Conservation (phyloP, 345 rosid genomes). For the Eutrema japonicum region DNA sequence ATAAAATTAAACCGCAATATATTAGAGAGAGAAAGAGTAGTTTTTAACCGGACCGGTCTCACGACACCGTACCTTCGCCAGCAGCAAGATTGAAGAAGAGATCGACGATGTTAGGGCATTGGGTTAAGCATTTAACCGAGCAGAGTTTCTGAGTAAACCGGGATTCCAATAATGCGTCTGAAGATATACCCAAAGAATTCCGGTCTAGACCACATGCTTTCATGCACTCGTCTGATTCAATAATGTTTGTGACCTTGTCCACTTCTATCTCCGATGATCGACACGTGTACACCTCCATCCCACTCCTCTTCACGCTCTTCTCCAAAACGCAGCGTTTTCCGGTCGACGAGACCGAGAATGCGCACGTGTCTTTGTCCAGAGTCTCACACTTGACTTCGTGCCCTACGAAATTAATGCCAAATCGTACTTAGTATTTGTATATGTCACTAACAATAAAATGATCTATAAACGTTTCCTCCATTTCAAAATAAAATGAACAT, state of each 20-base stretch:
- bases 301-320: conserved; percentile 63
- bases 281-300: conserved; percentile 62
- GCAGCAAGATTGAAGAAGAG: conserved; percentile 91
- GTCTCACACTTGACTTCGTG: conserved; percentile 67
- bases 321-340: conserved; percentile 88
- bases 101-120: conserved; percentile 79
- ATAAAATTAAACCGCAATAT: not conserved
- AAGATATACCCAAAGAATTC: conserved; percentile 76
- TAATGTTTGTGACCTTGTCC: conserved; percentile 57
- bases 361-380: conserved; percentile 59
- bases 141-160: conserved; percentile 66
- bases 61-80: conserved; percentile 67
- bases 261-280: conserved; percentile 72
- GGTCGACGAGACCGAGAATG: conserved; percentile 71
- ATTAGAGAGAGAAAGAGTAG: not conserved
- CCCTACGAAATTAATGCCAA: conserved; percentile 2
- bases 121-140: conserved; percentile 69
- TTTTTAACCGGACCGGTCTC: not conserved
- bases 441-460: not conserved
- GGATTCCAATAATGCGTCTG: conserved; percentile 79
- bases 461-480: not conserved
- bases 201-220: conserved; percentile 76
- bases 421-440: not conserved
- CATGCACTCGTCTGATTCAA: conserved; percentile 74
- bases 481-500: not conserved